phyloP scores from a whole-genome alignment of 1,284 basidiomycete genomes.

The Cryptococcus amylolentus region DNA sequence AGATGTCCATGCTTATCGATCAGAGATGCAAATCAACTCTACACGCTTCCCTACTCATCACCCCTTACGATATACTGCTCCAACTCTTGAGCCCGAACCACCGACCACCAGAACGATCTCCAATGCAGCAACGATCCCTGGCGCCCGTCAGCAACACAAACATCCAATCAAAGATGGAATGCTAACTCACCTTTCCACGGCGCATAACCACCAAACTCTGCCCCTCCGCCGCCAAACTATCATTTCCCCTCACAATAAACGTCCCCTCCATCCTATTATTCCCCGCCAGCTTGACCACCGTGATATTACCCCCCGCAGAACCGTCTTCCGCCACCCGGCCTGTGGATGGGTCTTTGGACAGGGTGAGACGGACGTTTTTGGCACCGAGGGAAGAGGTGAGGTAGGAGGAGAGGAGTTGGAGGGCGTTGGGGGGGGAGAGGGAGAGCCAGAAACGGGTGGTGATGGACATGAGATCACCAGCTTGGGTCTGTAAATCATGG shows the following conservation, averaged over 20 bases:
- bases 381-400: slow-evolving; percentile 24
- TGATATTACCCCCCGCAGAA: slow-evolving; percentile 12
- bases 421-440: slow-evolving; percentile 24
- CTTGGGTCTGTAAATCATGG: slow-evolving; percentile 32
- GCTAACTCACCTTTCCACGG: slow-evolving; percentile 32
- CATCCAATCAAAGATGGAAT: neutral
- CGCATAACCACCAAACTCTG: slow-evolving; percentile 40
- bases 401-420: slow-evolving; percentile 27
- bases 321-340: neutral
- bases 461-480: slow-evolving; percentile 36
- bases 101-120: slow-evolving; percentile 46
- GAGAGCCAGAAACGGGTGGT: slow-evolving; percentile 47
- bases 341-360: neutral
- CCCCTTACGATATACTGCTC: slow-evolving; percentile 39
- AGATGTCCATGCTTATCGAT: too few relatives aligned
- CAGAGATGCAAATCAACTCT: too few relatives aligned
- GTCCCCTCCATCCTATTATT: slow-evolving; percentile 33
- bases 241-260: slow-evolving; percentile 28
- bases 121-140: slow-evolving; percentile 47
- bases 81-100: slow-evolving; percentile 33
- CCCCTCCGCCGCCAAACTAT: slow-evolving; percentile 31
- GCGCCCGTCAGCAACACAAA: neutral
- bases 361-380: slow-evolving; percentile 17
- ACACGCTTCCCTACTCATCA: slow-evolving; percentile 13
- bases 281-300: slow-evolving; percentile 39